Percentiles rank a stretch among this genome's conserved stretches.
phyloP scores from a whole-genome alignment of 2,329 filamentous ascomycete genomes.

The Periglandula ipomoeae region DNA sequence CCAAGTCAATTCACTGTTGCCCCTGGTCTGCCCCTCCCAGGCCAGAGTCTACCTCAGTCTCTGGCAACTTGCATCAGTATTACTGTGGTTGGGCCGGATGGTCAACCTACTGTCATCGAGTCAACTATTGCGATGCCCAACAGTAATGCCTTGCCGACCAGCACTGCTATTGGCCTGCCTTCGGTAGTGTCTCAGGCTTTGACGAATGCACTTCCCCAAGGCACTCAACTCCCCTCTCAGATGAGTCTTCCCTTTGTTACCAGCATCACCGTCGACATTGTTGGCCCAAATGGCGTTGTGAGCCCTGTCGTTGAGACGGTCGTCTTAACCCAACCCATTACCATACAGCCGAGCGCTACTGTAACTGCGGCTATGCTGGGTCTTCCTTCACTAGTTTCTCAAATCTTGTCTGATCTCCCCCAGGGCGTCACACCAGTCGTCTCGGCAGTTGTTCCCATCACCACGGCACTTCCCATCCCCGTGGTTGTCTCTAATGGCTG shows the following conservation, averaged over 20 bases:
- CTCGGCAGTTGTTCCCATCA: constrained; percentile 13
- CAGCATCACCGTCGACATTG: constrained; percentile 21
- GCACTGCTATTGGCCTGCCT: constrained; percentile 9
- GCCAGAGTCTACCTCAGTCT: constrained; percentile 4
- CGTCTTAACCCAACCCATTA: constrained; percentile 12
- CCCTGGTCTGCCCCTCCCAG: constrained; percentile 2
- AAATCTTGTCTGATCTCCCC: constrained; percentile 12
- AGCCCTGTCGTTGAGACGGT: constrained; percentile 21
- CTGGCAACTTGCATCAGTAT: constrained; percentile 21
- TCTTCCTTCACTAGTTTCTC: constrained; percentile 13
- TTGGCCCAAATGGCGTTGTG: constrained; percentile 22
- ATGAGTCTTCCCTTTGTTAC: constrained; percentile 15
- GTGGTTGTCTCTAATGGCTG: constrained; percentile 23
- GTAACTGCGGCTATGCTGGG: constrained; percentile 11
- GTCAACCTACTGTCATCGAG: constrained; percentile 20
- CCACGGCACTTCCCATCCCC: constrained; percentile 20
- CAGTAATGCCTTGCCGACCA: constrained; percentile 14
- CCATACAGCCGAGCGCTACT: constrained; percentile 5
- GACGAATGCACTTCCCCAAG: constrained; percentile 11
- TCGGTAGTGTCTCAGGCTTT: constrained; percentile 10
- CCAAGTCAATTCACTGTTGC: constrained; percentile 14
- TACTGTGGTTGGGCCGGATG: constrained; percentile 20
- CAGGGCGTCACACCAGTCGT: constrained; percentile 11
- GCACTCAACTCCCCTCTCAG: constrained; percentile 10
- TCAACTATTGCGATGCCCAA: constrained; percentile 20